These are phyloP conservation scores for Tuber melanosporum DNA, from an alignment of 495 filamentous ascomycete species.

Conservation along the genomic window DNA sequence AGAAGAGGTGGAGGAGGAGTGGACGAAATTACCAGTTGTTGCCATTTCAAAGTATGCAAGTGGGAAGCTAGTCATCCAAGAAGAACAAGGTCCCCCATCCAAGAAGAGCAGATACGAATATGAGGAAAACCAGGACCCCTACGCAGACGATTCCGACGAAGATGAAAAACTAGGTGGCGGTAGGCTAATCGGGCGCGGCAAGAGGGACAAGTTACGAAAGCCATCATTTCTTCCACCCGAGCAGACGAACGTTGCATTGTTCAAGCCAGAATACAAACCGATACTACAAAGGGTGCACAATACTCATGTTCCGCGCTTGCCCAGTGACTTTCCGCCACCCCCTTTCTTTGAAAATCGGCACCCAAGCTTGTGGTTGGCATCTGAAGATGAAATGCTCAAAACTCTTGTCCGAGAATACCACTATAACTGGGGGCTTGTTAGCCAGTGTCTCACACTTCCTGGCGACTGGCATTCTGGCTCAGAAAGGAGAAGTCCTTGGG, in stretches of 20 bases:
- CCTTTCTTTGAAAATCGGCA: slow-evolving; percentile 78
- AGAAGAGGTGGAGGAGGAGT: slow-evolving; percentile 34
- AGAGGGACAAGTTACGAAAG: slow-evolving; percentile 43
- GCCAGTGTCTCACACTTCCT: slow-evolving; percentile 63
- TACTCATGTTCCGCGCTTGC: slow-evolving; percentile 89
- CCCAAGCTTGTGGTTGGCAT: slow-evolving; percentile 82
- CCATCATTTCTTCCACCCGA: slow-evolving; percentile 56
- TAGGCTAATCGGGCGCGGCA: slow-evolving; percentile 46
- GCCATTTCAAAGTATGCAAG: slow-evolving; percentile 78
- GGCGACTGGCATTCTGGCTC: slow-evolving; percentile 72
- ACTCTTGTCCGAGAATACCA: slow-evolving; percentile 80
- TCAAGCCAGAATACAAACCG: slow-evolving; percentile 79
- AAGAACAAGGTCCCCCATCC: slow-evolving; percentile 56
- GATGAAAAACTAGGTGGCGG: slow-evolving; percentile 44
- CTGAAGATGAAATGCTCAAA: slow-evolving; percentile 84
- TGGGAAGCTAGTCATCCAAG: slow-evolving; percentile 63
- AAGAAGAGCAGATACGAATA: slow-evolving; percentile 79
- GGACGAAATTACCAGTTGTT: slow-evolving; percentile 52
- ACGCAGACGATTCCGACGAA: slow-evolving; percentile 59
- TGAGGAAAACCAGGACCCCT: slow-evolving; percentile 44
- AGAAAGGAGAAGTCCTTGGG: slow-evolving; percentile 92
- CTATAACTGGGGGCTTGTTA: slow-evolving; percentile 95
- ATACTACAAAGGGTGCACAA: slow-evolving; percentile 86
- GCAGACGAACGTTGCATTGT: slow-evolving; percentile 73
- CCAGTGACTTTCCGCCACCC: slow-evolving; percentile 84